Evolutionary conservation across 495 filamentous ascomycete genomes (phyloP), one percentile per base, ranked within the genome.

Genomic region (Aspergillus olivimuriae): DNA sequence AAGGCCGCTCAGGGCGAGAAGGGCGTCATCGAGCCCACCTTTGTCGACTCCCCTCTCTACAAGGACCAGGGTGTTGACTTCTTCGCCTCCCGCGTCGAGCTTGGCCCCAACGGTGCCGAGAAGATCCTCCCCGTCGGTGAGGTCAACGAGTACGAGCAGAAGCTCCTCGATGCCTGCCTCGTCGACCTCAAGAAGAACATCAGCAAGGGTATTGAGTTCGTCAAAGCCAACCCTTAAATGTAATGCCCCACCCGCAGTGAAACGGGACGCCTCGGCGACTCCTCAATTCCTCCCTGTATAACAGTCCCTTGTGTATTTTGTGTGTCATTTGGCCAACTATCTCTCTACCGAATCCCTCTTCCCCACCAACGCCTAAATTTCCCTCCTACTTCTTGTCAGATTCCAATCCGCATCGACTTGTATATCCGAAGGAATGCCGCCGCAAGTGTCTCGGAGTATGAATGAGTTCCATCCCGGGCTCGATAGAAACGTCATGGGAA

Each of bases 11-110:
- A 94, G 65, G 92, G 94, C 50, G 79, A 94, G 78, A 94, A 91
- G 81, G 87, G 88, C 60, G 84, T 98, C 46, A 66, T 92, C 47
- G 92, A 98, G 81, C 91, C 92, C 46, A 90, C 90, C 46, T 98
- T 95, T 62, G 90, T 98, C 57, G 89, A 98, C 66, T 87, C 81
- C 69, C 90, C 92, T 40, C 81, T 98, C 44, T 97, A 85, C 85
- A 95, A 95, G 84, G 87, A 94, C 70, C 81, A 91, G 74, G 92
- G 89, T 56, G 76, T 89, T 60, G 83, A 95, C 45, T 98, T 90
- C 84, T 98, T 98, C 75, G 83, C 89, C 60, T 88, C 84, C 64
- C 81, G 75, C 62, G 87, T 98, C 55, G 87, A 94, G 79, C 84
- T 98, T 55, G 92, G 92, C 70, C 89, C 89, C 54, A 87, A 90